Evolutionary conservation across 1,284 basidiomycete genomes (phyloP), one percentile per base, ranked within the genome.

Genomic region (Cutaneotrichosporon sp.): DNA sequence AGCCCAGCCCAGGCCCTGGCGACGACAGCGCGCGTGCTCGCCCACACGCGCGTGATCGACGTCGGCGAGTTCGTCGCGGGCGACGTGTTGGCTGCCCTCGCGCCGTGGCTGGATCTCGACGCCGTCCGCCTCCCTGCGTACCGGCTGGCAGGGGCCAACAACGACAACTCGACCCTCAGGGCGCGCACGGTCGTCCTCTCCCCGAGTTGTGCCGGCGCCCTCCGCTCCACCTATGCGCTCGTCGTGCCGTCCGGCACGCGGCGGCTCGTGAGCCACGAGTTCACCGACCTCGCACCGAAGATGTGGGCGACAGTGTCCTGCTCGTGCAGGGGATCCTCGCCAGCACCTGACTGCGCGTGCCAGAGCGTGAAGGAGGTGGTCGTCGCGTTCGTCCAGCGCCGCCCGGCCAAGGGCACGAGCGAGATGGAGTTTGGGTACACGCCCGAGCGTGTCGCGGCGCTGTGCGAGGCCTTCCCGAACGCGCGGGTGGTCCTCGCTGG

Each of bases 131-230:
- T 52, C 4, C 50, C 50, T 2, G 10, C 31, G 1, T 52, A 52
- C 31, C 50, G 22, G 2, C n/a, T 52, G 3, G 50, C 50, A 1
- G 50, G 50, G 13, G 18, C 20, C 5, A 34, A 24, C 20, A 5
- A 22, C 33, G 33, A 52, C 20, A 52, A 52, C 31, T 22, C 50
- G n/a, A 52, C 50, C 18, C 20, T 36, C 4, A n/a, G 11, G 6
- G 50, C 50, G 33, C 33, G 13, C n/a, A 52, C 50, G 1, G 33
- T 52, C 20, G 50, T 52, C 31, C 31, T 52, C 10, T 33, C 50
- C 10, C 50, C 50, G 2, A 16, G 7, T 13, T 20, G 20, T 7
- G 18, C 18, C n/a, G 22, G 31, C 6, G 50, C 50, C 7, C 20
- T 16, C 20, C 50, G 50, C 20, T 29, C 27, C 0, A 22, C 31